A percentile compares a stretch with the other conserved stretches of the same genome.
phyloP scores from a whole-genome alignment of 1,284 basidiomycete species.

The Testicularia cyperi region DNA sequence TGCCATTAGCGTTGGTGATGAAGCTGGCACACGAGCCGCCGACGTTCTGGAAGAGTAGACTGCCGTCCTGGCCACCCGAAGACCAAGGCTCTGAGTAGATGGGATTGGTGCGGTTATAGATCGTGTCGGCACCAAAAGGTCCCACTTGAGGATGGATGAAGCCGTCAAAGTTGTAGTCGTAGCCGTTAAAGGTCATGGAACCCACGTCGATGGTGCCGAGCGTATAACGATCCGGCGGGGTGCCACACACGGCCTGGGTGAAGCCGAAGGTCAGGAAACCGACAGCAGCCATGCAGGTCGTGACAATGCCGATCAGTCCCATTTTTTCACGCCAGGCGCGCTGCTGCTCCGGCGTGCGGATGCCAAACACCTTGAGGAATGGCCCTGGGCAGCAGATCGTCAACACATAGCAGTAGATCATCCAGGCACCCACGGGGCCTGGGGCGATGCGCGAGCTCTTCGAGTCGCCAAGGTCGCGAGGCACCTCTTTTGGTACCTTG shows the following conservation, averaged over 20 bases:
- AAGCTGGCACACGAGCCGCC: slow-evolving; percentile 77
- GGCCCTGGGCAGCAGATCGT: slow-evolving; percentile 81
- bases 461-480: slow-evolving; percentile 39
- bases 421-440: slow-evolving; percentile 90
- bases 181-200: slow-evolving; percentile 89
- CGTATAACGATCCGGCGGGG: slow-evolving; percentile 75
- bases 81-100: slow-evolving; percentile 75
- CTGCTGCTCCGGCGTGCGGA: slow-evolving; percentile 87
- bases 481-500: slow-evolving; percentile 36
- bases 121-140: slow-evolving; percentile 61
- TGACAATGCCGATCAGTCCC: slow-evolving; percentile 81
- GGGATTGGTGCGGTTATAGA: slow-evolving; percentile 79
- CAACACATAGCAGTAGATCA: slow-evolving; percentile 87
- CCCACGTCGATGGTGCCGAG: slow-evolving; percentile 75
- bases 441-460: slow-evolving; percentile 50
- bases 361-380: slow-evolving; percentile 65
- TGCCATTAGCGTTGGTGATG: slow-evolving; percentile 66
- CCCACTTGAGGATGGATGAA: slow-evolving; percentile 64
- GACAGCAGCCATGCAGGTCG: slow-evolving; percentile 81
- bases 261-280: slow-evolving; percentile 99
- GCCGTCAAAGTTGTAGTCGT: slow-evolving; percentile 82
- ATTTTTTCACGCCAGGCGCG: slow-evolving; percentile 98
- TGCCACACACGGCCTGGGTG: slow-evolving; percentile 87
- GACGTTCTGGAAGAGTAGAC: slow-evolving; percentile 90
- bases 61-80: slow-evolving; percentile 81